These are phyloP conservation scores for Kodamaea fukazawae DNA, from an alignment of 805 yeast genomes.

Conservation along the genomic window DNA sequence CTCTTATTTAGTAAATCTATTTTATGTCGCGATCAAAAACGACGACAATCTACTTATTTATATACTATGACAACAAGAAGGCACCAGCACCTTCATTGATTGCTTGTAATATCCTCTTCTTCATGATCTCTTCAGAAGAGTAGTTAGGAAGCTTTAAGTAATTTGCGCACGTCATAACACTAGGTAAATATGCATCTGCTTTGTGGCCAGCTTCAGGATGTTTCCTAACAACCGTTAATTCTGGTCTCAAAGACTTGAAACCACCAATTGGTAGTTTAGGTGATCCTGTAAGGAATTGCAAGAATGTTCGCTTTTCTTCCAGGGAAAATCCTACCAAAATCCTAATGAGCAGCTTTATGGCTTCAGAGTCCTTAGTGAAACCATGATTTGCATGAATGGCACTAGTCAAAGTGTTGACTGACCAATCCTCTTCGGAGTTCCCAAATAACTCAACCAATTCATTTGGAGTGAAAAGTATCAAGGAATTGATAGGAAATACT, in stretches of 20 bases:
- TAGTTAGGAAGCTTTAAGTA: slow-evolving; percentile 88
- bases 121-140: slow-evolving; percentile 59
- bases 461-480: slow-evolving; percentile 67
- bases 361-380: slow-evolving; percentile 63
- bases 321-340: slow-evolving; percentile 55
- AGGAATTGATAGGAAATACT: slow-evolving; percentile 75
- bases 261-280: slow-evolving; percentile 95
- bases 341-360: slow-evolving; percentile 59
- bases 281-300: slow-evolving; percentile 89
- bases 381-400: slow-evolving; percentile 88
- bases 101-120: slow-evolving; percentile 59
- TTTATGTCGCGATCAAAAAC: too few relatives aligned
- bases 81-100: slow-evolving; percentile 87
- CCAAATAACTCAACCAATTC: slow-evolving; percentile 77
- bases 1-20: neutral
- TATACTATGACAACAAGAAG: slow-evolving; percentile 63
- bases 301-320: slow-evolving; percentile 63
- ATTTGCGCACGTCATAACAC: slow-evolving; percentile 98
- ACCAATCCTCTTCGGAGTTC: slow-evolving; percentile 85
- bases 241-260: slow-evolving; percentile 76
- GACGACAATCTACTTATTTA: neutral
- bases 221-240: slow-evolving; percentile 82
- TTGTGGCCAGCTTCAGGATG: slow-evolving; percentile 65
- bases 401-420: slow-evolving; percentile 53
- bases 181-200: slow-evolving; percentile 83